A percentile compares a stretch with the other conserved stretches of the same genome.
Evolutionary conservation across 805 yeast species (phyloP).

Genomic region (Schwanniomyces pseudopolymorphus): DNA sequence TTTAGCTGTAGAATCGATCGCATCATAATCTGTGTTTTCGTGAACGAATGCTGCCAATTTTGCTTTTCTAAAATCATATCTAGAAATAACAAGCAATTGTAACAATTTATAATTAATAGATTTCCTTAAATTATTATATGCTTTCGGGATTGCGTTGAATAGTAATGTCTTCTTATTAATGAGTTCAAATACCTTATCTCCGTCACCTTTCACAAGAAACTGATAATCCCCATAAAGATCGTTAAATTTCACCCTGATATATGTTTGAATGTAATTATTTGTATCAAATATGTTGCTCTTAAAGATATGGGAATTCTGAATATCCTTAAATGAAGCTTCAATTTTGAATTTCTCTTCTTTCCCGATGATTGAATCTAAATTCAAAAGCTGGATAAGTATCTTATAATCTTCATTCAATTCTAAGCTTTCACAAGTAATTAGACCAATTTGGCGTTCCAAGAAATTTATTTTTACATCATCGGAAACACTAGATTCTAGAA

Average conservation of each 20-base stretch:
- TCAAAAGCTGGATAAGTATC: not conserved
- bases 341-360: not conserved
- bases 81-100: constrained; percentile 28
- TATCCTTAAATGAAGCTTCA: not conserved
- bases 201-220: constrained; percentile 15
- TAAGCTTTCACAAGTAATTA: not conserved
- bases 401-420: not conserved
- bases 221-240: constrained; percentile 36
- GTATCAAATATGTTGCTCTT: not conserved
- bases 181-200: constrained; percentile 22
- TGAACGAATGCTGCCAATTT: constrained; percentile 21
- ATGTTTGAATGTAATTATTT: constrained; percentile 3
- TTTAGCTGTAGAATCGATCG: constrained; percentile 3
- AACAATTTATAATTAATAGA: constrained; percentile 26
- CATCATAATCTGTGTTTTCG: constrained; percentile 3
- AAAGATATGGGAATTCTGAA: not conserved
- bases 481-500: not conserved
- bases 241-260: constrained; percentile 24
- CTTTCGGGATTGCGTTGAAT: constrained; percentile 12
- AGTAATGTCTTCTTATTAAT: constrained; percentile 32
- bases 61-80: constrained; percentile 32
- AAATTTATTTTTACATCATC: constrained; percentile 1
- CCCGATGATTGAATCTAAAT: not conserved
- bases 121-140: constrained; percentile 6
- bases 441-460: not conserved